phyloP scores from a whole-genome alignment of 441 rosid genomes.

The Syzygium malaccense region DNA sequence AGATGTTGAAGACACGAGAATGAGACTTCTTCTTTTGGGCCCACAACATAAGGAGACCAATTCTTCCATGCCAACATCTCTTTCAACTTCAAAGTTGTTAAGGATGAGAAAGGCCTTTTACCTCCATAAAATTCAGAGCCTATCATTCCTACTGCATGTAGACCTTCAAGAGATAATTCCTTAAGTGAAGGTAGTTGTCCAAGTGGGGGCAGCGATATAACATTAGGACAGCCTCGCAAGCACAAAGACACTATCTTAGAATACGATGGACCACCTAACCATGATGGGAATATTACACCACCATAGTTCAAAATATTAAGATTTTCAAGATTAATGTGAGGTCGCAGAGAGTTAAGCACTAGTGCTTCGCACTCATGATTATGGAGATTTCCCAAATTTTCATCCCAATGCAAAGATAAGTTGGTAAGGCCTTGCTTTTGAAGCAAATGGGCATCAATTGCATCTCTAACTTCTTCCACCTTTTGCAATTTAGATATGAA shows the following conservation, averaged over 20 bases:
- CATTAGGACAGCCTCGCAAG: background rate
- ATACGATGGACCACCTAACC: background rate
- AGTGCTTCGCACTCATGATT: background rate
- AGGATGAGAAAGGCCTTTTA: background rate
- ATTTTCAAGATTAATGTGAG: background rate
- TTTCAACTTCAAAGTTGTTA: background rate
- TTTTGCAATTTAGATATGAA: background rate
- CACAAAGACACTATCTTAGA: background rate
- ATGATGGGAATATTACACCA: background rate
- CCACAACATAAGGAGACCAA: background rate
- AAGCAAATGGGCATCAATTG: background rate
- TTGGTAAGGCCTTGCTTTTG: background rate
- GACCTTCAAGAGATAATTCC: background rate
- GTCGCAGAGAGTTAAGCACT: background rate
- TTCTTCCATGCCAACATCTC: background rate
- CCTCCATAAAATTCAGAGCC: background rate
- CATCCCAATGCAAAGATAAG: background rate
- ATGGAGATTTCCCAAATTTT: fast-evolving
- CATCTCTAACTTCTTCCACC: background rate
- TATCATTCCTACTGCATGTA: background rate
- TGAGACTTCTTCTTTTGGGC: background rate
- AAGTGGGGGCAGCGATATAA: background rate
- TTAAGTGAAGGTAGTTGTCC: background rate
- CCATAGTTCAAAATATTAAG: background rate
- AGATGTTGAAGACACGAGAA: background rate